Evolutionary conservation across 192 early-diverging fungal genomes (phyloP), one percentile per base, ranked within the genome.

Genomic region (Haplosporangium gracile): DNA sequence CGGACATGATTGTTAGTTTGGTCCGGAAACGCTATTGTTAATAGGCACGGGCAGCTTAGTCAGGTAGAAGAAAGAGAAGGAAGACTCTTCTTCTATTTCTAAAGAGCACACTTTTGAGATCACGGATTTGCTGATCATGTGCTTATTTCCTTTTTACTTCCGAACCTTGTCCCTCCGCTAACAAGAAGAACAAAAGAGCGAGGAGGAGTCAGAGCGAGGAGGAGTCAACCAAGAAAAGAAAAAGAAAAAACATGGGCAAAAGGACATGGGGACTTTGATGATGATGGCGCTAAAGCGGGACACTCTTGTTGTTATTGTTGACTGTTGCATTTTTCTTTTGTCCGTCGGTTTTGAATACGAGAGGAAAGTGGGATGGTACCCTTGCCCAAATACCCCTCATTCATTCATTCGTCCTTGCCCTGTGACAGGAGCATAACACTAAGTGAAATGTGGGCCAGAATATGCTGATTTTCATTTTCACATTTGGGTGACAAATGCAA

Each of bases 401-500:
- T 13, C 43, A 45, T 45, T 51, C 49, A 51, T 51, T 51, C 49
- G 20, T 20, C 20, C 49, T 49, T 51, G 49, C 60, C 60, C 60
- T 65, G 60, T 65, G 60, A 65, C n/a, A 63, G 2, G 57, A 63
- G 55, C 51, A 55, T 16, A 51, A 51, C 10, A 24, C 22, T 45
- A 45, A 45, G 43, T 45, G 13, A 4, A 29, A 26, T 15, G 3
- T 65, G 29, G 60, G 60, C 60, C 60, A 65, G 60, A 65, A 65
- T 65, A 65, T 65, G 60, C 60, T 29, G 60, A 65, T 65, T 65
- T 65, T 65, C 26, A 34, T 32, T 34, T 65, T 65, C n/a, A 45
- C 13, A 13, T 65, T 32, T 65, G 60, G 60, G n/a, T 65, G 60
- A 65, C 60, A 65, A 65, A 65, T 65, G 60, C 60, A 65, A 65